Evolutionary conservation across 169 alveolate genomes (phyloP).

Genomic region (Perkinsus olseni): DNA sequence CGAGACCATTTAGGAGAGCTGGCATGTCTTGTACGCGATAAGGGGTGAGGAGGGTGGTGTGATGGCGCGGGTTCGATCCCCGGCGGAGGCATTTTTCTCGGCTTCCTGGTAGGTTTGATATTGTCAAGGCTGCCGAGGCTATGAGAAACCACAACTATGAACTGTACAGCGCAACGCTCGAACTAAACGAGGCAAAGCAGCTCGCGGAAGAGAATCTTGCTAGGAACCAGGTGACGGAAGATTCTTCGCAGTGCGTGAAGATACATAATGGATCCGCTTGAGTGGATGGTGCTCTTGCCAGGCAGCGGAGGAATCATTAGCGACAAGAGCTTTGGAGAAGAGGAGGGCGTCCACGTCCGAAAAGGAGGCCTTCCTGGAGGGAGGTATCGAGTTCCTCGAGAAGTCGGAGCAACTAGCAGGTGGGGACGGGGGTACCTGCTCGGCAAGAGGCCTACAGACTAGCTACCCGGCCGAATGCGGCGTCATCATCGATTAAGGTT

Average conservation of each 20-base stretch:
- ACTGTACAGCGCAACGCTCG: not conserved
- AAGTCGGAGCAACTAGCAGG: not conserved
- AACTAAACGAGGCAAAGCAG: not conserved
- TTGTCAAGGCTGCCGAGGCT: not conserved
- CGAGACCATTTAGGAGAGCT: not conserved
- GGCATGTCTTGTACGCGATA: not conserved
- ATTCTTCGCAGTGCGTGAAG: not conserved
- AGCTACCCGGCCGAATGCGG: too few species aligned
- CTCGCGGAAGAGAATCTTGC: not conserved
- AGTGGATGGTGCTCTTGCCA: not conserved
- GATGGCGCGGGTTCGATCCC: not conserved
- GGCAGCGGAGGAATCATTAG: not conserved
- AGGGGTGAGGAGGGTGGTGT: not conserved
- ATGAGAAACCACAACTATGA: not conserved
- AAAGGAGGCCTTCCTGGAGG: not conserved
- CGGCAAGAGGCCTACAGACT: too few species aligned
- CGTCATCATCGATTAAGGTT: too few species aligned
- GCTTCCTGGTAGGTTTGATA: not conserved
- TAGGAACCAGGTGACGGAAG: not conserved
- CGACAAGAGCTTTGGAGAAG: not conserved
- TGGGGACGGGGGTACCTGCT: not conserved
- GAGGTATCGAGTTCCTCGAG: not conserved
- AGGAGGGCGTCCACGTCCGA: not conserved
- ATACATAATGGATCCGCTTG: too few species aligned
- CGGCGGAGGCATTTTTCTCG: not conserved